phyloP scores from a whole-genome alignment of 805 yeast species.

The Schwanniomyces vanrijiae region DNA sequence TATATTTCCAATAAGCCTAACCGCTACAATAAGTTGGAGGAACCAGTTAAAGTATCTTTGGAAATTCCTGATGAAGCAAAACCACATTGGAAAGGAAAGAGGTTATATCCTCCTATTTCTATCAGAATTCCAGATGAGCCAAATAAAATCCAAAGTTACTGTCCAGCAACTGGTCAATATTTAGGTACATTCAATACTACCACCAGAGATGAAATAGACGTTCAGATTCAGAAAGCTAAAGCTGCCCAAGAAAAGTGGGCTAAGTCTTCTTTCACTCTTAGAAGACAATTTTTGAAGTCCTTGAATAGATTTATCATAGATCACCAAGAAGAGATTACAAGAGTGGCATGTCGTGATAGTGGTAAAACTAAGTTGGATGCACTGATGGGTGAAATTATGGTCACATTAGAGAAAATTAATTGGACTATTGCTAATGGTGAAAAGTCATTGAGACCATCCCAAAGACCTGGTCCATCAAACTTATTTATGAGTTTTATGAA shows the following conservation, averaged over 20 bases:
- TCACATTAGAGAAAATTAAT: constrained; percentile 85
- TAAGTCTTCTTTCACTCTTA: constrained; percentile 56
- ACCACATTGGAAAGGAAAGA: constrained; percentile 89
- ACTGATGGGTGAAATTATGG: constrained; percentile 93
- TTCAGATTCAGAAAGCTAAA: constrained; percentile 51
- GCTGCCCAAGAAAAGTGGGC: constrained; percentile 55
- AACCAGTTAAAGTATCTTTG: constrained; percentile 48
- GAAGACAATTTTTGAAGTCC: constrained; percentile 71
- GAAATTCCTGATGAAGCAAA: constrained; percentile 74
- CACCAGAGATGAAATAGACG: constrained; percentile 70
- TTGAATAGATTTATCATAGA: constrained; percentile 69
- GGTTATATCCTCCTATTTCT: constrained; percentile 62
- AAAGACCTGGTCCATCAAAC: constrained; percentile 85
- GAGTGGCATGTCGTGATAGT: constrained; percentile 93
- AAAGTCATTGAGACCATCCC: constrained; percentile 62
- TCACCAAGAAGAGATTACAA: constrained; percentile 83
- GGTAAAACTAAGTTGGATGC: constrained; percentile 97
- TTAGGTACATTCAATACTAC: constrained; percentile 71
- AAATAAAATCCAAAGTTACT: constrained; percentile 71
- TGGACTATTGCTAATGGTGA: constrained; percentile 91
- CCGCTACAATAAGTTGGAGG: constrained; percentile 42
- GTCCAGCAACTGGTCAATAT: constrained; percentile 95
- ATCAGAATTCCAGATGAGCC: constrained; percentile 64
- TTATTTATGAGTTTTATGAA: constrained; percentile 79
- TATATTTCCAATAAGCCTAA: constrained; percentile 40